phyloP scores from a whole-genome alignment of 768 basidiomycete species.

The Mycena galopus region DNA sequence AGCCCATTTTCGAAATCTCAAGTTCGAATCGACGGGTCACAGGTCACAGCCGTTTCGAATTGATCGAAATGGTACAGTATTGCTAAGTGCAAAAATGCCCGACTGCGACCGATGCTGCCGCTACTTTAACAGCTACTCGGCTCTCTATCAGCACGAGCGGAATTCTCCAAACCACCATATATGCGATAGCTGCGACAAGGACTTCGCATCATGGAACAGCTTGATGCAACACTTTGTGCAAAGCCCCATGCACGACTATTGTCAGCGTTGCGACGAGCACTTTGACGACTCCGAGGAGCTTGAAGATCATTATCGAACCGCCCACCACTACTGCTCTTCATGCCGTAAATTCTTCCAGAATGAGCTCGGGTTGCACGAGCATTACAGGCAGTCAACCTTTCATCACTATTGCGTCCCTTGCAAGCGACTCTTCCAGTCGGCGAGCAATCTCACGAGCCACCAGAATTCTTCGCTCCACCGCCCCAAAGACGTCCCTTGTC shows the following conservation, averaged over 20 bases:
- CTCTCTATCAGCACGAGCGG: conserved; percentile 51
- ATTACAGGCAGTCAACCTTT: conserved; percentile 57
- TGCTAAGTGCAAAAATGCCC: too few species aligned
- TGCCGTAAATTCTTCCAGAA: conserved; percentile 60
- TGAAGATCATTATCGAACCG: conserved; percentile 52
- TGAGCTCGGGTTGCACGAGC: conserved; percentile 57
- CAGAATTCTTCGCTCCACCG: conserved; percentile 66
- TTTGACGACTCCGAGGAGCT: conserved; percentile 52
- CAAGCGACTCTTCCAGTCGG: conserved; percentile 56
- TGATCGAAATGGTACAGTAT: too few species aligned
- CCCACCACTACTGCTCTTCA: conserved; percentile 57
- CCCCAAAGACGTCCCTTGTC: conserved; percentile 51
- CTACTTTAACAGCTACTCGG: conserved; percentile 44
- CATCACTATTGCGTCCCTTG: conserved; percentile 63
- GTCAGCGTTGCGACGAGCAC: conserved; percentile 62
- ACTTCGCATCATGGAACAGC: conserved; percentile 55
- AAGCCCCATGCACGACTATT: conserved; percentile 63
- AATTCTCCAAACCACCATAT: conserved; percentile 56
- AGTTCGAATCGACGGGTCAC: too few species aligned
- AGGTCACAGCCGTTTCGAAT: too few species aligned
- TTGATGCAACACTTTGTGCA: conserved; percentile 67
- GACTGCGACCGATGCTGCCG: conserved; percentile 57
- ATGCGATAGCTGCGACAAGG: conserved; percentile 60
- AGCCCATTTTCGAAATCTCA: too few species aligned
- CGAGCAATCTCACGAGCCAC: conserved; percentile 59